A percentile compares a stretch with the other conserved stretches of the same genome.
phyloP scores from a whole-genome alignment of 331 rosid species.

The Arachis monticola region DNA sequence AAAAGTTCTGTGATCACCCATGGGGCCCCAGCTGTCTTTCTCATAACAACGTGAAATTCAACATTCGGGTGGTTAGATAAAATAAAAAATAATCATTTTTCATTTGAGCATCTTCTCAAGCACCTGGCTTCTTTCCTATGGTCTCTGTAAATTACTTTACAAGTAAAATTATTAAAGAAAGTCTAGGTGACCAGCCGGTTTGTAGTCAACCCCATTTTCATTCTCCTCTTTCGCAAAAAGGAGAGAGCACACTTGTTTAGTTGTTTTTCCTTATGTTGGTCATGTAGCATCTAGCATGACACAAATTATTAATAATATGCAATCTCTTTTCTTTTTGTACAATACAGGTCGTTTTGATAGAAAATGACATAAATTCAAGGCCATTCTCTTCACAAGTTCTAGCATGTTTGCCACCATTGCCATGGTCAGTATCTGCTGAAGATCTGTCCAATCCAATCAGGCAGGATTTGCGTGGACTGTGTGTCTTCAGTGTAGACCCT shows the following conservation, averaged over 20 bases:
- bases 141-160: conserved; percentile 29
- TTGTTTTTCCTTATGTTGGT: too few species aligned
- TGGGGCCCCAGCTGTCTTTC: too few species aligned
- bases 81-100: conserved; percentile 13
- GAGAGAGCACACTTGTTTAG: background rate
- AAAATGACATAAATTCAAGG: conserved; percentile 91
- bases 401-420: conserved; percentile 95
- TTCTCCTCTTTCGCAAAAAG: too few species aligned
- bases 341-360: conserved; percentile 93
- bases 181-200: too few species aligned
- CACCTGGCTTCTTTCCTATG: conserved; percentile 23
- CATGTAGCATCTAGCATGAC: background rate
- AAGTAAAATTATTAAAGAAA: too few species aligned
- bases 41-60: conserved; percentile 23
- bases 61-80: conserved; percentile 9
- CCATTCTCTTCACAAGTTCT: conserved; percentile 96
- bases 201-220: too few species aligned
- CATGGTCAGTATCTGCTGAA: conserved; percentile 85
- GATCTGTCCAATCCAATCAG: conserved; percentile 80
- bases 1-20: too few species aligned
- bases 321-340: conserved; percentile 27
- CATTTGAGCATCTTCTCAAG: conserved; percentile 8
- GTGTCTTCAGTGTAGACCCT: conserved; percentile 95
- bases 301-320: conserved; percentile 25
- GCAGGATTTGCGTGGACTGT: conserved; percentile 77